A percentile compares a stretch with the other conserved stretches of the same genome.
These are phyloP conservation scores for Sphaerobolus stellatus DNA, from an alignment of 1,284 basidiomycete genomes.

Conservation along the genomic window DNA sequence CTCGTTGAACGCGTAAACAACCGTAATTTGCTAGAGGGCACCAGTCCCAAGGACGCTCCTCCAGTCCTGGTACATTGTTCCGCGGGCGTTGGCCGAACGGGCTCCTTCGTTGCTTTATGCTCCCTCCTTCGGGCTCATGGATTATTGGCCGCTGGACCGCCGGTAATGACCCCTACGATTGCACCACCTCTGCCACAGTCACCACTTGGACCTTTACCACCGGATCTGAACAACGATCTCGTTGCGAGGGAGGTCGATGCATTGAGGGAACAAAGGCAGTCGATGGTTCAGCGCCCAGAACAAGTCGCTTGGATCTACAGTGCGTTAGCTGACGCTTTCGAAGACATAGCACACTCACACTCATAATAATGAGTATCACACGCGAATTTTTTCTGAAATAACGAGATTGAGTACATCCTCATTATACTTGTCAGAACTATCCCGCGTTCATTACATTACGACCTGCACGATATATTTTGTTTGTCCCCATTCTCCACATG, in stretches of 20 bases:
- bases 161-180: background rate
- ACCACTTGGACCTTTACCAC: conserved; percentile 56
- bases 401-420: no score
- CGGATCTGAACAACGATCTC: conserved; percentile 52
- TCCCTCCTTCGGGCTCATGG: conserved; percentile 65
- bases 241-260: conserved; percentile 73
- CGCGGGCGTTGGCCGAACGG: conserved; percentile 89
- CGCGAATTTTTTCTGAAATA: no score
- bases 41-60: conserved; percentile 46
- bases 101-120: conserved; percentile 78
- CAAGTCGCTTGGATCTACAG: conserved; percentile 71
- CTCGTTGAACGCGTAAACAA: conserved; percentile 63
- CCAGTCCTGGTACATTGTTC: conserved; percentile 84
- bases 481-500: no score
- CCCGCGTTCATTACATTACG: no score
- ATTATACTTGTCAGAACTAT: no score
- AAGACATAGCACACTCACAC: no score
- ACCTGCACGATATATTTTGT: no score
- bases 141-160: conserved; percentile 37
- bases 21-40: conserved; percentile 25
- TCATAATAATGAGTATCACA: no score
- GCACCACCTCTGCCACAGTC: conserved; percentile 40
- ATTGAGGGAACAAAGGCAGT: conserved; percentile 74
- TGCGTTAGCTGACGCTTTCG: conserved; percentile 43
- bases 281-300: conserved; percentile 76